phyloP scores from a whole-genome alignment of 1,284 basidiomycete genomes.

The Trichosporon asahii region DNA sequence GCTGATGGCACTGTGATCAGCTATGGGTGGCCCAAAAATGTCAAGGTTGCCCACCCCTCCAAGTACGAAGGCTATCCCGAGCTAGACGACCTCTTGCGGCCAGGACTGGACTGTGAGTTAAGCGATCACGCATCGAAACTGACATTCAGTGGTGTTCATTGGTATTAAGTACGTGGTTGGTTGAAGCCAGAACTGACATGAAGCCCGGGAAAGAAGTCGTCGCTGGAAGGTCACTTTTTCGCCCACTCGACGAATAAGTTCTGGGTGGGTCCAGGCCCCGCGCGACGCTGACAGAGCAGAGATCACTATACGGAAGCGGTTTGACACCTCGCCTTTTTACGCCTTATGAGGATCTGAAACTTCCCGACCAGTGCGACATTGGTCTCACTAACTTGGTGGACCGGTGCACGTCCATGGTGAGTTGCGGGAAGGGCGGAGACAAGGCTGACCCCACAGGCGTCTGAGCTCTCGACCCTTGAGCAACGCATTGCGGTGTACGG shows the following conservation, averaged over 20 bases:
- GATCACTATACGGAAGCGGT: conserved; percentile 47
- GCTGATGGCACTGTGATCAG: background rate
- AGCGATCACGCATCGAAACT: background rate
- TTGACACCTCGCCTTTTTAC: conserved; percentile 55
- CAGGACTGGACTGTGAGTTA: conserved; percentile 10
- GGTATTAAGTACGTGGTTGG: conserved; percentile 61
- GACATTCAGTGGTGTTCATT: conserved; percentile 59
- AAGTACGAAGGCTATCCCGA: conserved; percentile 3
- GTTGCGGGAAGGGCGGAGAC: conserved; percentile 14
- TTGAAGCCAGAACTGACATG: background rate
- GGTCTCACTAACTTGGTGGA: conserved; percentile 65
- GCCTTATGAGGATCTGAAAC: conserved; percentile 38
- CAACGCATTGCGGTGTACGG: conserved; percentile 56
- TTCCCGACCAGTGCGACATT: conserved; percentile 50
- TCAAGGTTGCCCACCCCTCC: background rate
- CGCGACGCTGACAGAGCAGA: background rate
- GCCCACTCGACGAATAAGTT: conserved; percentile 64
- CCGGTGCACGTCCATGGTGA: conserved; percentile 59
- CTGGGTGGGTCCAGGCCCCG: conserved; percentile 54
- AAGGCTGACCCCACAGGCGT: conserved; percentile 23
- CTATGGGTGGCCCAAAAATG: background rate
- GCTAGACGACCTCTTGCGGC: conserved; percentile 6
- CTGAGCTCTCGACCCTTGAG: conserved; percentile 60
- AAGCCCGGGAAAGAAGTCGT: conserved; percentile 62
- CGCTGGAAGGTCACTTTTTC: conserved; percentile 66